Evolutionary conservation across 495 filamentous ascomycete species (phyloP).

Genomic region (Physcia stellaris): DNA sequence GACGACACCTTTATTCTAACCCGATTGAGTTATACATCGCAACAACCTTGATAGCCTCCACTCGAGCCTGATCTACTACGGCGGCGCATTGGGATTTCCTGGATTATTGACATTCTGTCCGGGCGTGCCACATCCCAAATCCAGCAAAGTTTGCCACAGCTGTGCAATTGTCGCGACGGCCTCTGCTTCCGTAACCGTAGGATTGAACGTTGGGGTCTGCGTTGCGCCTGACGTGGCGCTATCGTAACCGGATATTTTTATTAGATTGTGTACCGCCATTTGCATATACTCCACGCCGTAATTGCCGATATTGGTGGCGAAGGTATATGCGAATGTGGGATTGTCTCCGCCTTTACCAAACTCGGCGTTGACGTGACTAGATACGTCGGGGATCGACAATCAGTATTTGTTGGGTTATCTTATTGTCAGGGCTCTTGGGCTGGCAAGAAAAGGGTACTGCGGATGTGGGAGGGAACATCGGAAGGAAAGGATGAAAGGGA

Average conservation of each 20-base stretch:
- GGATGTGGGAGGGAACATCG: background rate
- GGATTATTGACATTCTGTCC: background rate
- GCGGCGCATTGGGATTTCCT: constrained; percentile 1
- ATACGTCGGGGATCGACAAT: background rate
- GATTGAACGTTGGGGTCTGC: background rate
- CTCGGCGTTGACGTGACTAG: constrained; percentile 3
- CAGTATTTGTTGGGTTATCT: no score
- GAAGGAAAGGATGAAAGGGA: background rate
- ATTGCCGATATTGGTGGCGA: background rate
- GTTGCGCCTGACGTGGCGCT: background rate
- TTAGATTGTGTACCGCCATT: background rate
- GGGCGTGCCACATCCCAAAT: background rate
- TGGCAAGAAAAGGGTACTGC: background rate
- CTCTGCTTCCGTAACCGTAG: background rate
- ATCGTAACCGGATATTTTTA: background rate
- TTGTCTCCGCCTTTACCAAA: constrained; percentile 1
- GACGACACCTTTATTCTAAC: no score
- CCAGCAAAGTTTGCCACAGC: background rate
- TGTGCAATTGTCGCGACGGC: background rate
- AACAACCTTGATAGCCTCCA: no score
- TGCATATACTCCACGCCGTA: constrained; percentile 1
- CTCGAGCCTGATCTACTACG: no score
- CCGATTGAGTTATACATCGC: no score
- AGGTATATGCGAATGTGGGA: constrained; percentile 2
- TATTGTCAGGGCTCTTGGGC: background rate